A percentile compares a stretch with the other conserved stretches of the same genome.
These are phyloP conservation scores for Senna siamea DNA, from an alignment of 306 rosid genomes.

Conservation along the genomic window DNA sequence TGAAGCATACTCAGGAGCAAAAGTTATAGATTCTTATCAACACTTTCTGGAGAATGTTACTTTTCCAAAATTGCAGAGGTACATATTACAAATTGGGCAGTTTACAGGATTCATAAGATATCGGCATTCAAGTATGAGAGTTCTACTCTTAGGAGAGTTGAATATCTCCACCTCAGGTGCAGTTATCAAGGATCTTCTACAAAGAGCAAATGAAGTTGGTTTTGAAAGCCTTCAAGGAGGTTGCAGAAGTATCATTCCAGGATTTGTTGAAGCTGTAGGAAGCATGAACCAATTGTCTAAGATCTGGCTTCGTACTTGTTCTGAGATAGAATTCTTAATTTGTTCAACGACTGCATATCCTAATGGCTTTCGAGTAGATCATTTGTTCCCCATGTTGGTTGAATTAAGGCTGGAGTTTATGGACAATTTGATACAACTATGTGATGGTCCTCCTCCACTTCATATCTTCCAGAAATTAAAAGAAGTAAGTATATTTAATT, in stretches of 20 bases:
- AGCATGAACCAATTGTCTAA: not conserved
- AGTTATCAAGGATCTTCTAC: too few species aligned
- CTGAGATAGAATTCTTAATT: not conserved
- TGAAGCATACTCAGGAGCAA: not conserved
- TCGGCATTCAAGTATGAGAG: not conserved
- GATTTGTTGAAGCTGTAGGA: not conserved
- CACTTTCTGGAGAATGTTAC: not conserved
- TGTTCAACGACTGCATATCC: too few species aligned
- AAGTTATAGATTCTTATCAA: not conserved
- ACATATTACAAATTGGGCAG: not conserved
- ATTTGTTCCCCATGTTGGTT: not conserved
- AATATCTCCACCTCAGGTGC: not conserved
- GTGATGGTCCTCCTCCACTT: not conserved
- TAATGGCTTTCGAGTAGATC: too few species aligned
- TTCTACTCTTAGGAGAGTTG: not conserved
- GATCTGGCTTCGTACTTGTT: not conserved
- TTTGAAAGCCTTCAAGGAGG: not conserved
- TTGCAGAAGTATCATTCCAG: not conserved
- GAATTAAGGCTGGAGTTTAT: not conserved
- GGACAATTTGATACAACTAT: not conserved
- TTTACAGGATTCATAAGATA: too few species aligned
- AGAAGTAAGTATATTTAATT: fast-evolving
- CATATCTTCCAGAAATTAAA: not conserved
- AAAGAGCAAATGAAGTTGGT: not conserved
- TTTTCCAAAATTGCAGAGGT: not conserved